Evolutionary conservation across 306 rosid species (phyloP).

Genomic region (Castanea crenata): DNA sequence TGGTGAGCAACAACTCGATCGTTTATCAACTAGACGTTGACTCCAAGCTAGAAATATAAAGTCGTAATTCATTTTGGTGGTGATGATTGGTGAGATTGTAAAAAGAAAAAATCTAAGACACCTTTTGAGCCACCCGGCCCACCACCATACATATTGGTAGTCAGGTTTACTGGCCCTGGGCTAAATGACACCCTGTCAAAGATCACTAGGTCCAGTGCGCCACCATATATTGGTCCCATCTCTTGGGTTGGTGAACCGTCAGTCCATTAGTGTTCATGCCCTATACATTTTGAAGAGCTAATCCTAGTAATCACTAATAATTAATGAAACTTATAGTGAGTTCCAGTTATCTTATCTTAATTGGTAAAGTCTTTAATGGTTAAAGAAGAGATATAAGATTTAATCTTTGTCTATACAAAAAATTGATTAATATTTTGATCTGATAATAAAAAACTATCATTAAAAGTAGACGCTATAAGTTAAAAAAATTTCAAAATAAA

Average conservation of each 20-base stretch:
- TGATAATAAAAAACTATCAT: too few relatives aligned
- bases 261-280: not conserved
- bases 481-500: too few relatives aligned
- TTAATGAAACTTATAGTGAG: too few relatives aligned
- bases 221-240: not conserved
- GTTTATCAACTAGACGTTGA: too few relatives aligned
- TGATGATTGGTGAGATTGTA: not conserved
- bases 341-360: fast-evolving
- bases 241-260: not conserved
- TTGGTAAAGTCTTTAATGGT: fast-evolving
- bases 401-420: fast-evolving
- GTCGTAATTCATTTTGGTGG: too few relatives aligned
- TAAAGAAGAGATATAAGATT: fast-evolving
- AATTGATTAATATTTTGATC: fast-evolving
- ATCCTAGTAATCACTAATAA: too few relatives aligned
- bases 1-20: too few relatives aligned
- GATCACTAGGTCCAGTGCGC: not conserved
- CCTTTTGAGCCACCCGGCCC: too few relatives aligned
- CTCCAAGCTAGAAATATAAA: too few relatives aligned
- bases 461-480: fast-evolving
- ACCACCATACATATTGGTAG: too few relatives aligned
- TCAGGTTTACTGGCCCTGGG: too few relatives aligned
- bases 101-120: not conserved
- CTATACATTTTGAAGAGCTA: not conserved
- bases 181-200: not conserved